Evolutionary conservation across 352 stramenopile species (phyloP).

Genomic region (Thalassiosira ordinaria): DNA sequence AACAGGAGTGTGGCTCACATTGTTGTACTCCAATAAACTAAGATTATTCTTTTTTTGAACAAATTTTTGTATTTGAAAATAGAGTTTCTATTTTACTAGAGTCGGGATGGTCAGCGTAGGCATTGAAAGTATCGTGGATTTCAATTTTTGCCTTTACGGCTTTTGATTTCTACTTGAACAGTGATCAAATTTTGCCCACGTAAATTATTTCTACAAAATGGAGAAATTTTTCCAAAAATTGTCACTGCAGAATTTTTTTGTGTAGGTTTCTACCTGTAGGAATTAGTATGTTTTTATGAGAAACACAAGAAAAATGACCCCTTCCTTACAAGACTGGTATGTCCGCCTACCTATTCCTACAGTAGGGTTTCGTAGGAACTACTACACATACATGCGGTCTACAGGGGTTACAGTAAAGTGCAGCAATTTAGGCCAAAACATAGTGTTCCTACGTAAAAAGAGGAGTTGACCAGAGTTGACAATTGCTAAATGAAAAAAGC

Average conservation of each 20-base stretch:
- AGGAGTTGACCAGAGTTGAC: neutral
- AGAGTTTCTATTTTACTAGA: too few species aligned
- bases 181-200: neutral
- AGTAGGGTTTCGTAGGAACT: slow-evolving; percentile 3
- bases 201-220: slow-evolving; percentile 1
- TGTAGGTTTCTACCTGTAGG: neutral
- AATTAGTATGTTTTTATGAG: slow-evolving; percentile 6
- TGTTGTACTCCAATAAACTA: too few species aligned
- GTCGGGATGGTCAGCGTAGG: too few species aligned
- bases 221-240: neutral
- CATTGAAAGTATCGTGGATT: too few species aligned
- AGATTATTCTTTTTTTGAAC: too few species aligned
- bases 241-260: neutral
- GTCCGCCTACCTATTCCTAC: slow-evolving; percentile 4
- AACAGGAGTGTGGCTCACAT: too few species aligned
- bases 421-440: slow-evolving; percentile 2
- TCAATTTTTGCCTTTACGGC: too few species aligned
- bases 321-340: neutral
- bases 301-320: neutral
- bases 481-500: neutral
- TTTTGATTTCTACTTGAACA: too few species aligned
- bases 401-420: neutral
- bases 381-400: neutral
- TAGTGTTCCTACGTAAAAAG: slow-evolving; percentile 11
- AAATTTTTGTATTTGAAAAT: too few species aligned